These are phyloP conservation scores for Lolium multiflorum DNA, from an alignment of 176 grass and related monocot species.

Conservation along the genomic window DNA sequence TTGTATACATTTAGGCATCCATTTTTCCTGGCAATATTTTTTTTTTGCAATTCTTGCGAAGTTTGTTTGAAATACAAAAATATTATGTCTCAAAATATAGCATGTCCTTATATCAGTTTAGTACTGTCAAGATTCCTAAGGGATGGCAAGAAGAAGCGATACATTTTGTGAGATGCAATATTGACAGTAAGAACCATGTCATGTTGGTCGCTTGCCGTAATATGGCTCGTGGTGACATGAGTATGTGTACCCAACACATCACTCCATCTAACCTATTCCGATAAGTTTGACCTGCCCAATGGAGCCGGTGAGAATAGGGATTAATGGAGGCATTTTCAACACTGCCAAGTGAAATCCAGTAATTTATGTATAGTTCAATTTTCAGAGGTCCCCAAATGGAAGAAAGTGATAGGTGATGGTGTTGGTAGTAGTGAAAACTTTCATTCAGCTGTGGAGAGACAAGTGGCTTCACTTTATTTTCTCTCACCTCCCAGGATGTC, in stretches of 20 bases:
- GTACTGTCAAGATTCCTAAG: conserved; percentile 48
- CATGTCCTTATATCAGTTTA: conserved; percentile 3
- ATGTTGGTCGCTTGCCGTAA: conserved; percentile 82
- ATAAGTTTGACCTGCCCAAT: conserved; percentile 36
- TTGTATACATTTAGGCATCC: not conserved
- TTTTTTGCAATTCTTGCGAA: not conserved
- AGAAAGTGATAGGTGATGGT: conserved; percentile 28
- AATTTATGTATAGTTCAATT: conserved; percentile 38
- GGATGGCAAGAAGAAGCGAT: conserved; percentile 75
- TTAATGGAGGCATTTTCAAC: conserved; percentile 45
- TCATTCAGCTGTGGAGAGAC: conserved; percentile 29
- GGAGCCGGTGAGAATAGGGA: conserved; percentile 26
- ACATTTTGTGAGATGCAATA: conserved; percentile 79
- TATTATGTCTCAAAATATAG: conserved; percentile 3
- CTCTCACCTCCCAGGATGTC: not conserved
- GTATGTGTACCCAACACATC: conserved; percentile 77
- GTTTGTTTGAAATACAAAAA: not conserved
- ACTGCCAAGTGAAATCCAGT: conserved; percentile 38
- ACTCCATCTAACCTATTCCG: conserved; percentile 63
- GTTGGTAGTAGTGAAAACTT: not conserved
- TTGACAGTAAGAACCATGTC: conserved; percentile 73
- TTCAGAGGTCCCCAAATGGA: conserved; percentile 30
- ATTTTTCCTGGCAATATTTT: conserved; percentile 6
- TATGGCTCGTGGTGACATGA: conserved; percentile 77
- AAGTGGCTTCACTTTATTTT: conserved; percentile 8